These are phyloP conservation scores for Fusarium neocosmosporiellum DNA, from an alignment of 2,329 filamentous ascomycete genomes.

Conservation along the genomic window DNA sequence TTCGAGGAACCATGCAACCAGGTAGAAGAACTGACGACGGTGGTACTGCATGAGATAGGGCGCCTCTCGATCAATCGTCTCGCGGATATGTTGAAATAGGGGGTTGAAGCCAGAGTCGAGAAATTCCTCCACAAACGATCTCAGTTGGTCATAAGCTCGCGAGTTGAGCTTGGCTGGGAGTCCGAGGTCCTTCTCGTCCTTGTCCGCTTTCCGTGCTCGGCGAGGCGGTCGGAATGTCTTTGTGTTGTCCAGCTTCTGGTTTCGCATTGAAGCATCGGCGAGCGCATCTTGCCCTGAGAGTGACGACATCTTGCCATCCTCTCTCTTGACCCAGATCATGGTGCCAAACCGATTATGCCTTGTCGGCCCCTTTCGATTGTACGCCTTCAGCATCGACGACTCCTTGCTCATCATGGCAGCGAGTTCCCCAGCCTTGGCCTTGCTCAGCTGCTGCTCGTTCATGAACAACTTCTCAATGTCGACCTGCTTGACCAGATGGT, in stretches of 20 bases:
- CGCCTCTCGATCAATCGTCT: slow-evolving; percentile 89
- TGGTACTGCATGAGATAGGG: slow-evolving; percentile 83
- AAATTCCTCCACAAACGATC: slow-evolving; percentile 90
- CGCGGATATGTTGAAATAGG: slow-evolving; percentile 84
- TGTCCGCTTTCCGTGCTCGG: slow-evolving; percentile 68
- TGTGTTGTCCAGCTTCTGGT: slow-evolving; percentile 88
- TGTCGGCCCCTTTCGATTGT: slow-evolving; percentile 82
- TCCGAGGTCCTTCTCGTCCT: slow-evolving; percentile 80
- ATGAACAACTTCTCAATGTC: slow-evolving; percentile 88
- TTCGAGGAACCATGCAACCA: slow-evolving; percentile 91
- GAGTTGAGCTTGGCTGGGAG: slow-evolving; percentile 75
- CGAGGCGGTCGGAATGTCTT: slow-evolving; percentile 92
- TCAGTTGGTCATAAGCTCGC: slow-evolving; percentile 80
- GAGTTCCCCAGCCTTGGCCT: slow-evolving; percentile 78
- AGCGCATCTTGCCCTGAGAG: slow-evolving; percentile 91
- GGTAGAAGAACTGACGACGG: slow-evolving; percentile 88
- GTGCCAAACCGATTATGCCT: slow-evolving; percentile 95
- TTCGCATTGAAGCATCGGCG: slow-evolving; percentile 75
- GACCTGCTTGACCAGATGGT: slow-evolving; percentile 91
- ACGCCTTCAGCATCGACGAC: slow-evolving; percentile 80
- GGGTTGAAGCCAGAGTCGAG: slow-evolving; percentile 96
- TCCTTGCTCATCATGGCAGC: slow-evolving; percentile 83
- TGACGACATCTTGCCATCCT: slow-evolving; percentile 84
- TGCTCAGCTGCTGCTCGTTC: slow-evolving; percentile 77
- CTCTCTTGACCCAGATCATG: slow-evolving; percentile 95